Evolutionary conservation across 2,329 filamentous ascomycete species (phyloP).

Genomic region (Hypomyces perniciosus): DNA sequence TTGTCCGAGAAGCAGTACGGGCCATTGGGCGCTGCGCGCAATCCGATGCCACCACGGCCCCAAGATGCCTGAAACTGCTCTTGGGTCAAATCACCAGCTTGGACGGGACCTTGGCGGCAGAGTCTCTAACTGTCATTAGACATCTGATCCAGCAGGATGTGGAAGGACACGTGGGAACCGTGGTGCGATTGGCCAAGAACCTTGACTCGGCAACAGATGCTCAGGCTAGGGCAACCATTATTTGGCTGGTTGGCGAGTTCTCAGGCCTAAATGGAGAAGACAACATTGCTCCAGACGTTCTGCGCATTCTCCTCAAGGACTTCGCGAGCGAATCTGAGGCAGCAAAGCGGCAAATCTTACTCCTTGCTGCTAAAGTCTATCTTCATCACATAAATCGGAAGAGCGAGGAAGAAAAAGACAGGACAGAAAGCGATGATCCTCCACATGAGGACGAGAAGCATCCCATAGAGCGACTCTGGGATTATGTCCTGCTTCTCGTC

Average conservation of each 20-base stretch:
- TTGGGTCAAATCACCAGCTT: constrained; percentile 82
- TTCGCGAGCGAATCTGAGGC: constrained; percentile 80
- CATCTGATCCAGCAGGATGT: constrained; percentile 93
- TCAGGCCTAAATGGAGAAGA: constrained; percentile 72
- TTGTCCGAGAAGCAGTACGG: constrained; percentile 83
- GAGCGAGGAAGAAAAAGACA: constrained; percentile 35
- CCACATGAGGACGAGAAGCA: constrained; percentile 41
- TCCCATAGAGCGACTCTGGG: constrained; percentile 71
- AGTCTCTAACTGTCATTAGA: constrained; percentile 89
- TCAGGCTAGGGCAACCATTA: constrained; percentile 85
- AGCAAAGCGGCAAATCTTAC: constrained; percentile 84
- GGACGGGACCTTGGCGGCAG: constrained; percentile 82
- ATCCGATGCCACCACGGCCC: constrained; percentile 61
- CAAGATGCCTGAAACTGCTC: constrained; percentile 75
- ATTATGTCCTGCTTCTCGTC: constrained; percentile 76
- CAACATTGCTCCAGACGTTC: constrained; percentile 87
- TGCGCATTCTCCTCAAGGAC: constrained; percentile 79
- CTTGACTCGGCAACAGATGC: constrained; percentile 83
- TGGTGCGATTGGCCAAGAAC: constrained; percentile 83
- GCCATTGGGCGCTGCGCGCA: constrained; percentile 93
- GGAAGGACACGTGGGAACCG: constrained; percentile 71
- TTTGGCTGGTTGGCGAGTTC: constrained; percentile 97
- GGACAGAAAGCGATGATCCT: constrained; percentile 27
- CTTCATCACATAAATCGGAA: constrained; percentile 74
- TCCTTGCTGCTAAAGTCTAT: constrained; percentile 95